Evolutionary conservation across 495 filamentous ascomycete genomes (phyloP), one percentile per base, ranked within the genome.

Genomic region (Penicillium manginii): DNA sequence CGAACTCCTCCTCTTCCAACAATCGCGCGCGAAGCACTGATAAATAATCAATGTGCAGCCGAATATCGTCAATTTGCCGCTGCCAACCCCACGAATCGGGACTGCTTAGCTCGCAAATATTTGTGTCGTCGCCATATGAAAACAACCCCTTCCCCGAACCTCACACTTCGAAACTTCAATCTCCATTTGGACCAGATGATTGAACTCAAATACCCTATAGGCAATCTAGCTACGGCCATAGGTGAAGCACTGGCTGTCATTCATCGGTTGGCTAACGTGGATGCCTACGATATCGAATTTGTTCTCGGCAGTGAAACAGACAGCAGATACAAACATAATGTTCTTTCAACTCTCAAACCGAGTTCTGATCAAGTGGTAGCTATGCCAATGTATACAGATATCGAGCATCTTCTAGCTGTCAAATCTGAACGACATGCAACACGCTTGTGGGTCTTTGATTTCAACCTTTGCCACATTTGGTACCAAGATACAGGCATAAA

Each of bases 241-340:
- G 78, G 74, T 2, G 69, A 77, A 40, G 68, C 75, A 3, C 55
- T 78, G 1, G 78, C 78, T 0, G 60, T 73, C 9, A 50, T 79
- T 1, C 66, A 77, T 39, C 80, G 78, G 78, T 37, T 46, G 1
- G 74, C 60, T 2, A 46, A 62, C 19, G 52, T 80, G 2, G 77
- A 80, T 54, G 75, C 61, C 1, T 70, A 69, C 35, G 78, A 79
- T 50, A 70, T 80, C 37, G 78, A 81, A 53, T 80, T 80, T 52
- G 78, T 80, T 14, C 74, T 81, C 8, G 78, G 72, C 0, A 57
- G 51, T 39, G 54, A 53, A 42, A 42, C 29, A 21, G 35, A 39
- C 8, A 31, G 3, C 3, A 52, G n/a, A 2, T 52, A 52, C 31
- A 12, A 29, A 0, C 60, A 33, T 6, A 45, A 26, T 29, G 15